A percentile compares a stretch with the other conserved stretches of the same genome.
Evolutionary conservation across 352 stramenopile species (phyloP).

Genomic region (Globisporangium sylvaticum): DNA sequence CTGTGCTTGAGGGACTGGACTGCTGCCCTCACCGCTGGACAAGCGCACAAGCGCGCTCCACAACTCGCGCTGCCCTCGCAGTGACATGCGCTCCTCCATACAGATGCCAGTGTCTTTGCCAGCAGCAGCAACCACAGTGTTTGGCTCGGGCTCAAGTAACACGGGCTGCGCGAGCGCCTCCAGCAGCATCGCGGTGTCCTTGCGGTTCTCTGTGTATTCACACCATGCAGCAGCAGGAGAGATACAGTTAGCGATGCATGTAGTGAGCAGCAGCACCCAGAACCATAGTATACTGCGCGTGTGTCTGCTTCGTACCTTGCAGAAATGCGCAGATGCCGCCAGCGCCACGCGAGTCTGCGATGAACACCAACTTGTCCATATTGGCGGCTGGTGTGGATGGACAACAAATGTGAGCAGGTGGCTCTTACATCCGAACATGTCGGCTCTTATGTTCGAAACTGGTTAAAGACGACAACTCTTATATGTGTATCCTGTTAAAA

Average conservation of each 20-base stretch:
- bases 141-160: constrained; percentile 9
- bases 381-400: background rate
- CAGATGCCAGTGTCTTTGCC: constrained; percentile 25
- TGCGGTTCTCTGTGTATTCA: constrained; percentile 32
- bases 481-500: too few species aligned
- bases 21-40: background rate
- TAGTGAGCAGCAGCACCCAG: background rate
- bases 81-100: constrained; percentile 34
- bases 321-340: constrained; percentile 38
- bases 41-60: constrained; percentile 47
- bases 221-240: background rate
- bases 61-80: constrained; percentile 46
- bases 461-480: background rate
- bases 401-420: background rate
- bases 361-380: constrained; percentile 24
- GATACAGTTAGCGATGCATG: background rate
- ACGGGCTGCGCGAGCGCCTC: constrained; percentile 23
- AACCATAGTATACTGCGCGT: too few species aligned
- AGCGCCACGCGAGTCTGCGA: constrained; percentile 35
- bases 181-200: constrained; percentile 28
- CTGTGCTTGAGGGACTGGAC: background rate
- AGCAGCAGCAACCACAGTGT: background rate
- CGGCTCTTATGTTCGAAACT: background rate
- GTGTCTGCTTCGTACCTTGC: constrained; percentile 18
- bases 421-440: background rate